Evolutionary conservation across 1,284 basidiomycete genomes (phyloP).

Genomic region (Athelia sp.): DNA sequence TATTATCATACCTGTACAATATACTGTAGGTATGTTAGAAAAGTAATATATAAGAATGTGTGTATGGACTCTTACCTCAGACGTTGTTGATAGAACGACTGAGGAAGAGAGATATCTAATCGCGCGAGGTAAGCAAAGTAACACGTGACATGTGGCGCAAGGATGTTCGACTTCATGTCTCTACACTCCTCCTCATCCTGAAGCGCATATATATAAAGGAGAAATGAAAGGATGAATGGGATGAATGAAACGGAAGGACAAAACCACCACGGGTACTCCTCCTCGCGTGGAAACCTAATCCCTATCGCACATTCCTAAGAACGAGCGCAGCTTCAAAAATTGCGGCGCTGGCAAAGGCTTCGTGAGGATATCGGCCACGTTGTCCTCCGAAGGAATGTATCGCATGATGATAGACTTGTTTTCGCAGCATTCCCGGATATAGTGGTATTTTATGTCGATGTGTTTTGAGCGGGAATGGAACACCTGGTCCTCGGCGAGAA

Average conservation of each 20-base stretch:
- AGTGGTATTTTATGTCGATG: constrained; percentile 20
- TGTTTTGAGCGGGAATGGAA: constrained; percentile 22
- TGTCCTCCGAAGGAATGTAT: constrained; percentile 4
- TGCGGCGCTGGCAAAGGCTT: neutral
- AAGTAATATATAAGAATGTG: no score
- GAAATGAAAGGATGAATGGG: neutral
- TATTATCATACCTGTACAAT: no score
- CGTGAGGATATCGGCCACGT: constrained; percentile 1
- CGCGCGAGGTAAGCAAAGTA: no score
- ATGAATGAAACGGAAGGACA: neutral
- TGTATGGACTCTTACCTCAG: no score
- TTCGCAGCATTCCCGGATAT: constrained; percentile 14
- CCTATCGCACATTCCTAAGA: neutral
- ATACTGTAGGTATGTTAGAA: no score
- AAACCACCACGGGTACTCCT: neutral
- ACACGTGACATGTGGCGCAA: no score
- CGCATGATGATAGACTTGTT: constrained; percentile 1
- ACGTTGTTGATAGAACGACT: no score
- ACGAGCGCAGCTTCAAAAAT: neutral
- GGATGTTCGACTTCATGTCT: no score
- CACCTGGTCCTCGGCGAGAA: constrained; percentile 19
- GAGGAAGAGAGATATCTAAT: no score
- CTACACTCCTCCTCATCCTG: no score
- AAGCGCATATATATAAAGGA: no score
- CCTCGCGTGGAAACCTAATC: neutral